Evolutionary conservation across 768 basidiomycete genomes (phyloP), one percentile per base, ranked within the genome.

Genomic region (Agaricus blazei): DNA sequence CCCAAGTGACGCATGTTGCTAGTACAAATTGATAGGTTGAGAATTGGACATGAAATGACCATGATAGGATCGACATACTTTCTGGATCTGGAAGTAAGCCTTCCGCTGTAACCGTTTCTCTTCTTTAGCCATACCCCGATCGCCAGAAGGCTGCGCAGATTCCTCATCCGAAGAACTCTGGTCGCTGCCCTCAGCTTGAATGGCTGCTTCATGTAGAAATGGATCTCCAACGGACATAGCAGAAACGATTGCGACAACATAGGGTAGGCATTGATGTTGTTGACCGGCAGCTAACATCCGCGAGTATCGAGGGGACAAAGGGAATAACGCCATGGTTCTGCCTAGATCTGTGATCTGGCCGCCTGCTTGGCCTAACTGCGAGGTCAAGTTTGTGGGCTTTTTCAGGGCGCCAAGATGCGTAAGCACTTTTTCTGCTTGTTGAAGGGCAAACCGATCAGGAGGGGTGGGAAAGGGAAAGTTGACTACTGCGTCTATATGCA

Each of bases 391-490:
- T 14, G 75, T 59, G 2, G 68, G 62, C 44, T 76, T 49, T 8
- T 42, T 79, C 44, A 98, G 73, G 0, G 97, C 96, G 24, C 93
- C 94, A 9, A 99, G 83, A 62, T 91, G 80, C 15, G 76, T 81
- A 40, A 99, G 76, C 3, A 86, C 76, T 45, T 76, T 83, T 70
- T 99, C 95, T 2, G 97, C 93, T 64, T 87, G 88, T 55, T 75
- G 78, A 43, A 99, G 75, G 4, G 83, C 79, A 9, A 69, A 63
- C 37, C 87, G 82, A 68, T 97, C 91, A 0, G 97, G 97, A 12
- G 96, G 88, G 0, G 97, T 98, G 1, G 97, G 97, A 72, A 98
- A 98, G 14, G 97, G 97, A 69, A 99, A 99, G 72, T 98, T 98
- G 62, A 92, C 78, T 38, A 98, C 93, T 1, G 92, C 79, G 64